Percentiles rank a stretch among this genome's conserved stretches.
phyloP scores from a whole-genome alignment of 2,329 filamentous ascomycete species.

The Fusarium sp. region DNA sequence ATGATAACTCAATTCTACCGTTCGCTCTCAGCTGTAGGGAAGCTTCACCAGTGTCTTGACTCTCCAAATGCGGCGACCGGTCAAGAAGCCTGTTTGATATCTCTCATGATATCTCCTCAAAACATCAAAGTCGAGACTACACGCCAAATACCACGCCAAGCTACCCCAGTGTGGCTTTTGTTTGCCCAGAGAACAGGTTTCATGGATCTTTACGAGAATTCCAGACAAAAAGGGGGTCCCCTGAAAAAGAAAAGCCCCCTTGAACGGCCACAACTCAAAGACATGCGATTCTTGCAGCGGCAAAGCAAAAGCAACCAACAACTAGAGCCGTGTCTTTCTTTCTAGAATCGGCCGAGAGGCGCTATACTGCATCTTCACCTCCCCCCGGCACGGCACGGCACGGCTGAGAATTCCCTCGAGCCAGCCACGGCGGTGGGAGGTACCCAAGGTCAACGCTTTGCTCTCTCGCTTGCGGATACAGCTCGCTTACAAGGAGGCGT shows the following conservation, averaged over 20 bases:
- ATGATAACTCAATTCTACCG: conserved; percentile 8
- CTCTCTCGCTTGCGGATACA: neutral
- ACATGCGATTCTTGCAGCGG: conserved; percentile 3
- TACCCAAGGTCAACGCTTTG: neutral
- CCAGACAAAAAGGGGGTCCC: neutral
- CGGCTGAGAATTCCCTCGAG: conserved; percentile 21
- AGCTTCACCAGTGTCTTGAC: conserved; percentile 19
- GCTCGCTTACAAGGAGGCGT: conserved; percentile 8
- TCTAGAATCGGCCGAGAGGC: conserved; percentile 6
- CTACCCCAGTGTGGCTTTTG: conserved; percentile 5
- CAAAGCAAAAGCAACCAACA: conserved; percentile 1
- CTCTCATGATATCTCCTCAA: neutral
- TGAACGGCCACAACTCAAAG: conserved; percentile 24
- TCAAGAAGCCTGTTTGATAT: neutral
- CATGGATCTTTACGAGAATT: conserved; percentile 9
- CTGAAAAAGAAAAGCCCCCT: neutral
- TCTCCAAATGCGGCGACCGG: conserved; percentile 10
- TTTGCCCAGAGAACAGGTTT: neutral
- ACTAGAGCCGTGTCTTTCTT: conserved; percentile 22
- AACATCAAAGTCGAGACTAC: neutral
- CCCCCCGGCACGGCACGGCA: conserved; percentile 15
- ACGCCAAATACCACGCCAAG: neutral
- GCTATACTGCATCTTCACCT: neutral
- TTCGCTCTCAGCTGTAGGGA: neutral
- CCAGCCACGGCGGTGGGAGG: neutral